Percentiles rank a stretch among this genome's conserved stretches.
phyloP scores from a whole-genome alignment of 176 grass and related monocot genomes.

The Bolboschoenus planiculmis region DNA sequence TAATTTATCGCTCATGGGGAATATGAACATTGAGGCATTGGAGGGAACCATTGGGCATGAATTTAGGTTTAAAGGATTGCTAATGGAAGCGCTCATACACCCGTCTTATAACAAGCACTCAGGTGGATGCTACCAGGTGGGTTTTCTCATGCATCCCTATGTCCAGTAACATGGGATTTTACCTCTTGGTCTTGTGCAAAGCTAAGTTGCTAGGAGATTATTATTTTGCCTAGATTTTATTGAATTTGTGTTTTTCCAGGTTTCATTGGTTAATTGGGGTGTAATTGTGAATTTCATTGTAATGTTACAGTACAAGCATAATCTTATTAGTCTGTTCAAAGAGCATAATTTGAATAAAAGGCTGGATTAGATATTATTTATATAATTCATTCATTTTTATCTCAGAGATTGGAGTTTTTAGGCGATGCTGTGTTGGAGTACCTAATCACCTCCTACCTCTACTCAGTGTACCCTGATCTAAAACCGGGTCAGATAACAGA shows the following conservation, averaged over 20 bases:
- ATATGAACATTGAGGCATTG: slow-evolving; percentile 41
- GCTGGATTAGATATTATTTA: not conserved
- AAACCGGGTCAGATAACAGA: slow-evolving; percentile 96
- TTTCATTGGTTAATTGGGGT: not conserved
- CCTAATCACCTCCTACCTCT: slow-evolving; percentile 89
- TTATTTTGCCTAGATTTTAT: not conserved
- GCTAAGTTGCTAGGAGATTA: not conserved
- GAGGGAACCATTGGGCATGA: slow-evolving; percentile 58
- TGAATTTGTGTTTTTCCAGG: not conserved
- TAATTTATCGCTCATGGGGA: slow-evolving; percentile 57
- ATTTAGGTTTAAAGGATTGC: slow-evolving; percentile 65
- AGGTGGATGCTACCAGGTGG: slow-evolving; percentile 94
- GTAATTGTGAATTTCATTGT: not conserved
- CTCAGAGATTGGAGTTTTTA: slow-evolving; percentile 92
- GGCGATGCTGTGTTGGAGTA: slow-evolving; percentile 98
- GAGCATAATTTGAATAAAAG: not conserved
- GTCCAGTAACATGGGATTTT: not conserved
- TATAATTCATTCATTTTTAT: slow-evolving; percentile 32
- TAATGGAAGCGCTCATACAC: slow-evolving; percentile 78
- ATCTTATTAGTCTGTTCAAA: not conserved
- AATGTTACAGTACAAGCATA: not conserved
- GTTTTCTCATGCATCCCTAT: slow-evolving; percentile 6
- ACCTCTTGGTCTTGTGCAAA: not conserved
- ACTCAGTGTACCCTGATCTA: slow-evolving; percentile 70
- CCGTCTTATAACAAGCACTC: slow-evolving; percentile 73